These are phyloP conservation scores for Cardamine occulta DNA, from an alignment of 345 rosid genomes.

Conservation along the genomic window DNA sequence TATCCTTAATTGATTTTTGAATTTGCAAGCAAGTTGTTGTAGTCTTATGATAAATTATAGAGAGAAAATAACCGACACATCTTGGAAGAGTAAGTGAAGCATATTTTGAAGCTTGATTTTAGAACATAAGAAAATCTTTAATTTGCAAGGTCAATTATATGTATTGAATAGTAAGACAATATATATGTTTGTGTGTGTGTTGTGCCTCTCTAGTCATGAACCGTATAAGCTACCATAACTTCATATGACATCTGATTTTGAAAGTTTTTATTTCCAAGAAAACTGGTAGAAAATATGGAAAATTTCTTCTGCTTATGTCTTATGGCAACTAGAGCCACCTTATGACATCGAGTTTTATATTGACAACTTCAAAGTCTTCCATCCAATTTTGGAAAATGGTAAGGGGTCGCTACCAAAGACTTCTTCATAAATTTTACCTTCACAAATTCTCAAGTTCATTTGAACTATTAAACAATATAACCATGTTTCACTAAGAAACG, in stretches of 20 bases:
- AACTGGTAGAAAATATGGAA: not conserved
- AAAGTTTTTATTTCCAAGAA: not conserved
- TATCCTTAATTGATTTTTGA: not conserved
- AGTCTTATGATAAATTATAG: slow-evolving; percentile 6
- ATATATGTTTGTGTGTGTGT: slow-evolving; percentile 3
- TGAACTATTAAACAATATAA: slow-evolving; percentile 24
- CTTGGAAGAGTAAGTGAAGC: slow-evolving; percentile 10
- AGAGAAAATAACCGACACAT: not conserved
- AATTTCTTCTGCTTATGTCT: slow-evolving; percentile 18
- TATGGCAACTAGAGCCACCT: slow-evolving; percentile 8
- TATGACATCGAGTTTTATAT: slow-evolving; percentile 24
- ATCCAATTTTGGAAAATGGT: not conserved
- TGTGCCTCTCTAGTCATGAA: slow-evolving; percentile 10
- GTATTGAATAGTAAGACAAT: not conserved
- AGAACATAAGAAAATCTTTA: slow-evolving; percentile 10
- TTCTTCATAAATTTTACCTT: slow-evolving; percentile 28
- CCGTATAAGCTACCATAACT: not conserved
- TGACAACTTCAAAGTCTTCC: slow-evolving; percentile 36
- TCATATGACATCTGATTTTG: not conserved
- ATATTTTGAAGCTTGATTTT: slow-evolving; percentile 17
- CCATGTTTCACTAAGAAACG: slow-evolving; percentile 25
- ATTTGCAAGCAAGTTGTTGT: slow-evolving; percentile 12
- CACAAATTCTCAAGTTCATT: slow-evolving; percentile 11
- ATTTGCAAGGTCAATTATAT: not conserved
- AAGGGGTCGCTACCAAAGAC: slow-evolving; percentile 34